These are phyloP conservation scores for Coemansia biformis DNA, from an alignment of 192 early-diverging fungal genomes.

Conservation along the genomic window DNA sequence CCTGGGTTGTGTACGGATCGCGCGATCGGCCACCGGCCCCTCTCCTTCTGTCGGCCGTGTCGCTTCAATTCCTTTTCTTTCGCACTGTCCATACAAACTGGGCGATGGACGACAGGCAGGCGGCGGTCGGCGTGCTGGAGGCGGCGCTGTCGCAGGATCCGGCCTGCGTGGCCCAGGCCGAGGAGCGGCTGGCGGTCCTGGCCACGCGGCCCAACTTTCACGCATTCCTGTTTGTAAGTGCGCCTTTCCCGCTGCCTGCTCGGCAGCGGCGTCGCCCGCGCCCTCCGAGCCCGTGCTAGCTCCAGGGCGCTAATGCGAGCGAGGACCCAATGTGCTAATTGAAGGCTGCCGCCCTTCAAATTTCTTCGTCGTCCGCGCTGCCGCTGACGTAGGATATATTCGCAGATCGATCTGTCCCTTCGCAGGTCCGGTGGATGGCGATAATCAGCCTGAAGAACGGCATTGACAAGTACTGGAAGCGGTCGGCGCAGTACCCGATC, in stretches of 20 bases:
- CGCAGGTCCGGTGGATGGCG: slow-evolving; percentile 65
- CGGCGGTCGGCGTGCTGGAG: slow-evolving; percentile 48
- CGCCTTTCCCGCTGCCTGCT: too few relatives aligned
- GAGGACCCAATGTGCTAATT: too few relatives aligned
- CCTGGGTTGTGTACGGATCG: too few relatives aligned
- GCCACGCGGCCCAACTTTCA: slow-evolving; percentile 58
- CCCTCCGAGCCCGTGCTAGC: too few relatives aligned
- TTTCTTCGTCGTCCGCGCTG: neutral
- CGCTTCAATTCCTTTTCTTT: too few relatives aligned
- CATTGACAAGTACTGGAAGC: slow-evolving; percentile 86
- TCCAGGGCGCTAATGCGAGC: too few relatives aligned
- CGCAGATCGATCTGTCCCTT: slow-evolving; percentile 59
- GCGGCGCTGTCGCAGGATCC: slow-evolving; percentile 68
- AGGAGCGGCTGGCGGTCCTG: slow-evolving; percentile 59
- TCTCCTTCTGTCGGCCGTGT: too few relatives aligned
- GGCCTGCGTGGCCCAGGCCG: slow-evolving; percentile 56
- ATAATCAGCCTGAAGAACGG: slow-evolving; percentile 85
- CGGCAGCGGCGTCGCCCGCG: too few relatives aligned
- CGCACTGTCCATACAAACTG: neutral
- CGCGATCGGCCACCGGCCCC: too few relatives aligned
- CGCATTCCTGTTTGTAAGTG: slow-evolving; percentile 58
- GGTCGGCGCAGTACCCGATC: slow-evolving; percentile 52
- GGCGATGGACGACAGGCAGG: slow-evolving; percentile 16
- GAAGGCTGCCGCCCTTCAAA: too few relatives aligned
- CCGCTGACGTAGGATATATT: slow-evolving; percentile 54